Evolutionary conservation across 179 eudicot species (phyloP).

Genomic region (Gypsophila paniculata): DNA sequence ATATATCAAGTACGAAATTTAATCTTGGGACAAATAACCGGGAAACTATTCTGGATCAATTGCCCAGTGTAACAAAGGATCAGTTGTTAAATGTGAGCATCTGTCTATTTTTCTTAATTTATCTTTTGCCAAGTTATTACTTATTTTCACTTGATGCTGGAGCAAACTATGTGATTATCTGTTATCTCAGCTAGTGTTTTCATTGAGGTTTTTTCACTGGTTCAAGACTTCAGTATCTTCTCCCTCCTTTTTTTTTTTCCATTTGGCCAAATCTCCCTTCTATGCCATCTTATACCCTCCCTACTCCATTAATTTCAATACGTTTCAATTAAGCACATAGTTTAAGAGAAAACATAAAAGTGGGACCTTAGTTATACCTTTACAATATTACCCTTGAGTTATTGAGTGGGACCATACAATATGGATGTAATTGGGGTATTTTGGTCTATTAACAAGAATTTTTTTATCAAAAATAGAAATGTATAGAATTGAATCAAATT

Average conservation of each 20-base stretch:
- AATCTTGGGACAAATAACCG: constrained; percentile 61
- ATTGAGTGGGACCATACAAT: too few species aligned
- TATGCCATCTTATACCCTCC: too few species aligned
- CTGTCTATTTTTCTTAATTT: background rate
- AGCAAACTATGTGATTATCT: background rate
- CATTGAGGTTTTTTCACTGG: background rate
- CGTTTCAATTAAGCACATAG: too few species aligned
- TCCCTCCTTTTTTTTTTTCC: background rate
- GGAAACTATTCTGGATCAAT: constrained; percentile 77
- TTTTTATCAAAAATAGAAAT: too few species aligned
- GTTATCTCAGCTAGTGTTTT: background rate
- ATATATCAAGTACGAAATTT: constrained; percentile 71
- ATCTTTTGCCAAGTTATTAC: constrained; percentile 12
- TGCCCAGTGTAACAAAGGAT: constrained; percentile 62
- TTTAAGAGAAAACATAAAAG: too few species aligned
- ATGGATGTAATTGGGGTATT: too few species aligned
- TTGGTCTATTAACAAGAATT: too few species aligned
- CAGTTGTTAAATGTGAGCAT: constrained; percentile 71
- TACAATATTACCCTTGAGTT: too few species aligned
- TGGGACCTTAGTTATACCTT: too few species aligned
- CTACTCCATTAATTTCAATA: too few species aligned
- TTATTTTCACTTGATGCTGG: background rate
- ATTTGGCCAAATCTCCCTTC: too few species aligned
- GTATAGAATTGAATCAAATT: too few species aligned
- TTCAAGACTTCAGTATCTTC: background rate